Percentiles rank a stretch among this genome's conserved stretches.
Evolutionary conservation across 2,329 filamentous ascomycete species (phyloP).

Genomic region (Talaromyces sp.): DNA sequence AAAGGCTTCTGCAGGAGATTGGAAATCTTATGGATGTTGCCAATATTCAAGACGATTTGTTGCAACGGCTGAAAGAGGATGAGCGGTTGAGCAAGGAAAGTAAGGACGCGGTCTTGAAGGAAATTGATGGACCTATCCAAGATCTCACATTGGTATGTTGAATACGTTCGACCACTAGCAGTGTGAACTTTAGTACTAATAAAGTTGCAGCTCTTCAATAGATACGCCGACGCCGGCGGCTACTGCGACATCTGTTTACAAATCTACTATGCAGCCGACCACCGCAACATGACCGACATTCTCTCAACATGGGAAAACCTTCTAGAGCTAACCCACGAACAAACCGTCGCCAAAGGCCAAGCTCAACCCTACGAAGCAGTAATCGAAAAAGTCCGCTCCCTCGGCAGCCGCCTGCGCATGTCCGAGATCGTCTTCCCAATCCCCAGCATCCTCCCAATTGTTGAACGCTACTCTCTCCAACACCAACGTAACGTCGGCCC

Average conservation of each 20-base stretch:
- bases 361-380: constrained; percentile 49
- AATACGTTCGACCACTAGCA: background rate
- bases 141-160: constrained; percentile 68
- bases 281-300: constrained; percentile 83
- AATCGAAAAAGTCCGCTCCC: constrained; percentile 53
- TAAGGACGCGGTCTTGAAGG: constrained; percentile 60
- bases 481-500: constrained; percentile 48
- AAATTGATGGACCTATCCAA: constrained; percentile 75
- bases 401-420: constrained; percentile 55
- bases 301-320: constrained; percentile 79
- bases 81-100: constrained; percentile 63
- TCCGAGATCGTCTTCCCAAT: constrained; percentile 57
- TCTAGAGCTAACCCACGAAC: constrained; percentile 66
- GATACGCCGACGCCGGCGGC: constrained; percentile 81
- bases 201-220: constrained; percentile 72
- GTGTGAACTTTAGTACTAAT: background rate
- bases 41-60: constrained; percentile 88
- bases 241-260: constrained; percentile 93
- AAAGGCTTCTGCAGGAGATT: constrained; percentile 79
- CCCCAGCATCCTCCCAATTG: constrained; percentile 52
- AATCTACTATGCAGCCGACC: constrained; percentile 88
- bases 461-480: constrained; percentile 54
- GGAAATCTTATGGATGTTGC: constrained; percentile 85
- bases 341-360: constrained; percentile 45
- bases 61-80: constrained; percentile 74